Conservation (phyloP, 2,329 filamentous ascomycete species). For the Sporothrix pallida region DNA sequence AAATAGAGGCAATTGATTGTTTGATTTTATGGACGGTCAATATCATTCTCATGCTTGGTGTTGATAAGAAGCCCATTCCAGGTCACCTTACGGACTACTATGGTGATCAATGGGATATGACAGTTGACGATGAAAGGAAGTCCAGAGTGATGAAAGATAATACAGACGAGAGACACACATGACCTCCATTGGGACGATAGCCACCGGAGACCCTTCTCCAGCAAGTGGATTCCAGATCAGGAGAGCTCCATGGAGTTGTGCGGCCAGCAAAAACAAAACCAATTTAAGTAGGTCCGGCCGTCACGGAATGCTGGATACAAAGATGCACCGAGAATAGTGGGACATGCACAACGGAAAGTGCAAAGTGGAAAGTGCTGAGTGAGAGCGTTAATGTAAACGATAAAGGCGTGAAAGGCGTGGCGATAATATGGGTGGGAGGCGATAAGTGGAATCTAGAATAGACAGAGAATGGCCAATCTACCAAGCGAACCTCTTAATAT, state of each 20-base stretch:
- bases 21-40: neutral
- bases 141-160: neutral
- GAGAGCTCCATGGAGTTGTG: neutral
- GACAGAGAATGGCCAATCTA: neutral
- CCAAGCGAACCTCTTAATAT: constrained; percentile 1
- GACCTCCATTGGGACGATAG: neutral
- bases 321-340: no score
- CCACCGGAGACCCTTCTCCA: neutral
- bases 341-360: no score
- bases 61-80: no score
- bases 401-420: neutral
- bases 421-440: neutral
- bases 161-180: no score
- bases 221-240: neutral
- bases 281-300: neutral
- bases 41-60: no score
- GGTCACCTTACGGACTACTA: neutral
- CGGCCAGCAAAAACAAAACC: neutral
- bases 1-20: no score
- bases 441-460: neutral
- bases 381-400: neutral
- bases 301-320: neutral
- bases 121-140: neutral
- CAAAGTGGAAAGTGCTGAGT: neutral
- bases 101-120: constrained; percentile 8